These are phyloP conservation scores for Wickerhamomyces subpelliculosus DNA, from an alignment of 805 yeast genomes.

Conservation along the genomic window DNA sequence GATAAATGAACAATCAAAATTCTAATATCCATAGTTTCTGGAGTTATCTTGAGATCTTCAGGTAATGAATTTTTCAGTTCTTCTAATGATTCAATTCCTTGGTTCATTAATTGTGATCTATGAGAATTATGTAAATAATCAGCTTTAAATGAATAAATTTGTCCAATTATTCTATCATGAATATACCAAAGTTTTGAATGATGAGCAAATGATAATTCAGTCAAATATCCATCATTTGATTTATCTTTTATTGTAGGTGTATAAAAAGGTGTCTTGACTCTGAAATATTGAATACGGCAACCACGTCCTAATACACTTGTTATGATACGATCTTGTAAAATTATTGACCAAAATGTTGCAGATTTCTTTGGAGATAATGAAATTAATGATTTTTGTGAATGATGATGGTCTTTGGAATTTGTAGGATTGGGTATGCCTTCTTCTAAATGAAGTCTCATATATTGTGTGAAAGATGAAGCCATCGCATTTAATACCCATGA, in stretches of 20 bases:
- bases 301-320: slow-evolving; percentile 29
- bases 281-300: slow-evolving; percentile 26
- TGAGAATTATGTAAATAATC: slow-evolving; percentile 27
- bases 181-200: slow-evolving; percentile 27
- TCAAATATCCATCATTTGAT: slow-evolving; percentile 5
- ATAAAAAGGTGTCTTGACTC: slow-evolving; percentile 25
- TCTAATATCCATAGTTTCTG: slow-evolving; percentile 12
- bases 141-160: slow-evolving; percentile 28
- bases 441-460: slow-evolving; percentile 18
- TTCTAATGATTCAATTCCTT: slow-evolving; percentile 21
- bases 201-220: slow-evolving; percentile 22
- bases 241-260: slow-evolving; percentile 7
- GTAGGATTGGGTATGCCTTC: slow-evolving; percentile 2
- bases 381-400: background rate
- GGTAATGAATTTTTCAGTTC: slow-evolving; percentile 21
- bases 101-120: slow-evolving; percentile 21
- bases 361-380: slow-evolving; percentile 11
- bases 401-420: background rate
- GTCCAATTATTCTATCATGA: slow-evolving; percentile 25
- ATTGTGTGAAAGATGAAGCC: slow-evolving; percentile 24
- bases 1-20: slow-evolving; percentile 24
- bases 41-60: slow-evolving; percentile 6
- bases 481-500: slow-evolving; percentile 28
- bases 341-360: slow-evolving; percentile 26
- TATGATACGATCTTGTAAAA: slow-evolving; percentile 26